A percentile compares a stretch with the other conserved stretches of the same genome.
Conservation (phyloP, 768 basidiomycete genomes). For the Pilatotrama ljubarskyi region DNA sequence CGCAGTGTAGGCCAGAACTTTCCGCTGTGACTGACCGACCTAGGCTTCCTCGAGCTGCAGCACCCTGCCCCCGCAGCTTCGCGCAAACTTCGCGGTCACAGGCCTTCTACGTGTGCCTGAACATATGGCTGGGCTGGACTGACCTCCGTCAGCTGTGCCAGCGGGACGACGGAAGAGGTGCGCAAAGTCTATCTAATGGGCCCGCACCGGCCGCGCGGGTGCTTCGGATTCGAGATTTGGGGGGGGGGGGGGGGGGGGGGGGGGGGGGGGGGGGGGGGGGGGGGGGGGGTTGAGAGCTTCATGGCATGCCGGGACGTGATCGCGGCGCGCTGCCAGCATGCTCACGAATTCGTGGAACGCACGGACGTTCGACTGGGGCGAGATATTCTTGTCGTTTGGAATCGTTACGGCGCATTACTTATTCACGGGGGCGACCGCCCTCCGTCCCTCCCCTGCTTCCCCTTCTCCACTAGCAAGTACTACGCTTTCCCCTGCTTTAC, state of each 20-base stretch:
- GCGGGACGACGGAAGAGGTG: not conserved
- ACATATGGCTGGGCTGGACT: slow-evolving; percentile 3
- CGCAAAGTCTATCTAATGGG: slow-evolving; percentile 1
- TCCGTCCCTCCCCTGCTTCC: not conserved
- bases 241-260: too few relatives aligned
- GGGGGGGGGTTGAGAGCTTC: too few relatives aligned
- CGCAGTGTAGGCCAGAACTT: too few relatives aligned
- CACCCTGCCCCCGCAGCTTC: not conserved
- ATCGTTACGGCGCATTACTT: slow-evolving; percentile 26
- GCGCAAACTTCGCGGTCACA: slow-evolving; percentile 5
- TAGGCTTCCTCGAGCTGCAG: not conserved
- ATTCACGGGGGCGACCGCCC: slow-evolving; percentile 7
- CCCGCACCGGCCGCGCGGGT: not conserved
- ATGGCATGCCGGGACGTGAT: too few relatives aligned
- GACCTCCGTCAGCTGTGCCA: not conserved
- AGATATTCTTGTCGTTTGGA: slow-evolving; percentile 26
- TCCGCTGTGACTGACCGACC: not conserved
- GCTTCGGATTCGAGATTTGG: not conserved
- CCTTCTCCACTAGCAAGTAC: not conserved
- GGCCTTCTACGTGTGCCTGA: slow-evolving; percentile 7
- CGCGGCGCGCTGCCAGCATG: too few relatives aligned
- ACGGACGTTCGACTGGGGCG: not conserved
- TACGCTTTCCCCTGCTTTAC: not conserved
- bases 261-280: too few relatives aligned
- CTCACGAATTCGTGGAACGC: not conserved